A percentile compares a stretch with the other conserved stretches of the same genome.
Evolutionary conservation across 441 rosid genomes (phyloP).

Genomic region (Gossypium lobatum): DNA sequence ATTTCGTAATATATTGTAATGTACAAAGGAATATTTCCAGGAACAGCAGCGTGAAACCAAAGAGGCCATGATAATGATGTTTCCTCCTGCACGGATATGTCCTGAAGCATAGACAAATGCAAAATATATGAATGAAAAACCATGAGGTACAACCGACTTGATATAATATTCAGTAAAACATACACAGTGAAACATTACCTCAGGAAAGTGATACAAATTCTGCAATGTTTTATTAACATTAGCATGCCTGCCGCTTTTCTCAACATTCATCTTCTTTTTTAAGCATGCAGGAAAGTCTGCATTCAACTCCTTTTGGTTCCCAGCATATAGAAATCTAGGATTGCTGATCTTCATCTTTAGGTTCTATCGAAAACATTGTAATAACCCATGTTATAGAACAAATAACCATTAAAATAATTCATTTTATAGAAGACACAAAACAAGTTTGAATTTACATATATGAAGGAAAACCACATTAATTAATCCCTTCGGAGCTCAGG

Average conservation of each 20-base stretch:
- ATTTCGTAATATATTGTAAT: conserved; percentile 80
- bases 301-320: conserved; percentile 47
- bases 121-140: conserved; percentile 20
- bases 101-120: conserved; percentile 43
- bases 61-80: conserved; percentile 79
- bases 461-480: conserved; percentile 1
- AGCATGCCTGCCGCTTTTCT: conserved; percentile 29
- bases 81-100: conserved; percentile 45
- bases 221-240: conserved; percentile 30
- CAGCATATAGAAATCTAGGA: conserved; percentile 69
- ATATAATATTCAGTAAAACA: conserved; percentile 14
- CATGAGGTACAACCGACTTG: conserved; percentile 15
- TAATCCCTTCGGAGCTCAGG: not conserved
- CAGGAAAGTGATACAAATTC: conserved; percentile 67
- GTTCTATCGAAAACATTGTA: conserved; percentile 45
- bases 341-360: conserved; percentile 90
- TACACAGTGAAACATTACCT: conserved; percentile 42
- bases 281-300: conserved; percentile 62
- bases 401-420: conserved; percentile 3
- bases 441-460: not conserved
- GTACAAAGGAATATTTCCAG: conserved; percentile 65
- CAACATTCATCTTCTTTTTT: conserved; percentile 39
- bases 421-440: not conserved
- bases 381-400: conserved; percentile 13
- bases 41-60: conserved; percentile 92